Conservation (phyloP, 202 grass and related monocot species). For the Setaria viridis region DNA sequence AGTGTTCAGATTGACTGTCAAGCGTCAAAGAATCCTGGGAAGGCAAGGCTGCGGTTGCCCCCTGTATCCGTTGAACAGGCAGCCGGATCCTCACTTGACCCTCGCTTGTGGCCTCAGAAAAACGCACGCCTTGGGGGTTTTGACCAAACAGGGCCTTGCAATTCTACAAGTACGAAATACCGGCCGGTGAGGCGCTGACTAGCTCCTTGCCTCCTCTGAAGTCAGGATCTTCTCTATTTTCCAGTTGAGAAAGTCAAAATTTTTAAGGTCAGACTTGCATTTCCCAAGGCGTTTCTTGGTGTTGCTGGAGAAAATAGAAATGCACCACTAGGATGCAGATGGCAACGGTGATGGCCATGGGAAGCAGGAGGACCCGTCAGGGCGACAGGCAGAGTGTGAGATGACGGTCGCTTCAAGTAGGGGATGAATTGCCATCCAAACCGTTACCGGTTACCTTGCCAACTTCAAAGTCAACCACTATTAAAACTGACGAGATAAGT, state of each 20-base stretch:
- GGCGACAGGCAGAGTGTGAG: too few species aligned
- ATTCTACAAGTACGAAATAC: too few species aligned
- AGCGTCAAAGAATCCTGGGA: neutral
- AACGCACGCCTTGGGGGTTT: neutral
- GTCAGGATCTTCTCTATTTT: neutral
- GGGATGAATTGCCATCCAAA: neutral
- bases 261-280: neutral
- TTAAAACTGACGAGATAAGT: neutral
- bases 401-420: neutral
- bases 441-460: neutral
- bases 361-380: too few species aligned
- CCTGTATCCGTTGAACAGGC: conserved; percentile 8
- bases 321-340: too few species aligned
- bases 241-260: neutral
- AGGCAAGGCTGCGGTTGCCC: neutral
- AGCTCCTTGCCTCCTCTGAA: neutral
- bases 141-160: neutral
- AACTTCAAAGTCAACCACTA: neutral
- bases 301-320: neutral
- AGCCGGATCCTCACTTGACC: neutral
- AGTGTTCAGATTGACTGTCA: conserved; percentile 6
- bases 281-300: neutral
- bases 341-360: too few species aligned
- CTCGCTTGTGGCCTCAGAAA: neutral
- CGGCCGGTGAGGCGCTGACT: neutral